phyloP scores from a whole-genome alignment of 345 rosid species.

The Euphorbia lathyris region DNA sequence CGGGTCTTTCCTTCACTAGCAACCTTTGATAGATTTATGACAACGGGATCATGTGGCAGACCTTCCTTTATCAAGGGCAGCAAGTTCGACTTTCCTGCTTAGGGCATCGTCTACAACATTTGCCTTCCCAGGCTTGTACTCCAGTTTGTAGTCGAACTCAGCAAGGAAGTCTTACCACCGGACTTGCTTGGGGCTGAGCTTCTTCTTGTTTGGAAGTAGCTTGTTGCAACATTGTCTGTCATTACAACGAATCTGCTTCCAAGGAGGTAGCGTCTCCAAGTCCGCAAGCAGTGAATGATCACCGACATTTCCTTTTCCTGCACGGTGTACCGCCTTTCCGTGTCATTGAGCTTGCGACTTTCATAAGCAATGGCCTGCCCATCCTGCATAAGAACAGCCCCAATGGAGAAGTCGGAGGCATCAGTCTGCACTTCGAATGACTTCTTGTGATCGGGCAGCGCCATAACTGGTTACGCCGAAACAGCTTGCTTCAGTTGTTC shows the following conservation, averaged over 20 bases:
- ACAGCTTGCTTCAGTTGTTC: neutral
- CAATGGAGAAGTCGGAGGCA: neutral
- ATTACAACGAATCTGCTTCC: neutral
- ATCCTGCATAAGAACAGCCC: constrained; percentile 2
- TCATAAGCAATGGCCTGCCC: neutral
- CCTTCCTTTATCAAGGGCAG: neutral
- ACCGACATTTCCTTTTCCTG: too few species aligned
- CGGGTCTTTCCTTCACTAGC: neutral
- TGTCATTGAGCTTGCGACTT: neutral
- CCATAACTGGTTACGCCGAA: neutral
- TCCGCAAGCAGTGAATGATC: too few species aligned
- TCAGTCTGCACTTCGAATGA: neutral
- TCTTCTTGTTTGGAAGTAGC: neutral
- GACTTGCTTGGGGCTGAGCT: too few species aligned
- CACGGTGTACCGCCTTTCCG: too few species aligned
- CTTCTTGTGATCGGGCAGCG: neutral
- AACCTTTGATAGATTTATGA: neutral
- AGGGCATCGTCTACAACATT: too few species aligned
- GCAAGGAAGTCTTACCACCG: too few species aligned
- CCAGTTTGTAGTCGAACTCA: too few species aligned
- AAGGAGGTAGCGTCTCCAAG: too few species aligned
- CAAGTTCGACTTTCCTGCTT: neutral
- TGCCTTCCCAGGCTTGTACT: too few species aligned
- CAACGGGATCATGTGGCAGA: rapidly evolving
- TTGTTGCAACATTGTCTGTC: neutral